Evolutionary conservation across 768 basidiomycete genomes (phyloP).

Genomic region (Rhodosporidiobolus odoratus): DNA sequence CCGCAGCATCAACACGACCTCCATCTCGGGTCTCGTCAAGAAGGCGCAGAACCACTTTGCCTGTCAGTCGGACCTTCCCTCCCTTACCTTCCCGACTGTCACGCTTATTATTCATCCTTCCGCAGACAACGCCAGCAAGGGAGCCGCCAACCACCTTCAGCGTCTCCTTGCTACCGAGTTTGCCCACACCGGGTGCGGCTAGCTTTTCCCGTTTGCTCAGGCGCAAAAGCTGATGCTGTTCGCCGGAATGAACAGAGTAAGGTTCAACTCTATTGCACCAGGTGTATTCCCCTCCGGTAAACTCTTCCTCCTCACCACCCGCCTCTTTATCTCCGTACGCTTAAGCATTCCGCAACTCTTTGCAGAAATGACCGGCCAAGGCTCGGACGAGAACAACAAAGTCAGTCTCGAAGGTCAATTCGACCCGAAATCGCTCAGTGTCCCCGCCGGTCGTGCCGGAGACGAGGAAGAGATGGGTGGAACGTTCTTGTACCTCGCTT

Average conservation of each 20-base stretch:
- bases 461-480: slow-evolving; percentile 28
- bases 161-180: slow-evolving; percentile 24
- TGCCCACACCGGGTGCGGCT: background rate
- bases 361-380: slow-evolving; percentile 11
- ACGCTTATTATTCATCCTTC: background rate
- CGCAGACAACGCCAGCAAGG: slow-evolving; percentile 24
- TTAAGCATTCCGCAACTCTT: background rate
- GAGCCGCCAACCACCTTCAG: slow-evolving; percentile 16
- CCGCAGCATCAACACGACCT: slow-evolving; percentile 14
- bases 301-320: background rate
- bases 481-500: slow-evolving; percentile 64
- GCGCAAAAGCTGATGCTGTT: background rate
- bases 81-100: background rate
- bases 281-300: slow-evolving; percentile 14
- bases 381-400: slow-evolving; percentile 24
- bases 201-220: background rate
- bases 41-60: background rate
- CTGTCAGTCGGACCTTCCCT: too few relatives aligned
- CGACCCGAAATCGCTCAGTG: slow-evolving; percentile 13
- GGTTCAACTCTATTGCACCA: slow-evolving; percentile 4
- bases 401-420: slow-evolving; percentile 17
- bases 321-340: background rate
- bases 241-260: background rate
- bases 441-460: slow-evolving; percentile 13
- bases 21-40: slow-evolving; percentile 21